These are phyloP conservation scores for Solioccasus polychromus DNA, from an alignment of 768 basidiomycete genomes.

Conservation along the genomic window DNA sequence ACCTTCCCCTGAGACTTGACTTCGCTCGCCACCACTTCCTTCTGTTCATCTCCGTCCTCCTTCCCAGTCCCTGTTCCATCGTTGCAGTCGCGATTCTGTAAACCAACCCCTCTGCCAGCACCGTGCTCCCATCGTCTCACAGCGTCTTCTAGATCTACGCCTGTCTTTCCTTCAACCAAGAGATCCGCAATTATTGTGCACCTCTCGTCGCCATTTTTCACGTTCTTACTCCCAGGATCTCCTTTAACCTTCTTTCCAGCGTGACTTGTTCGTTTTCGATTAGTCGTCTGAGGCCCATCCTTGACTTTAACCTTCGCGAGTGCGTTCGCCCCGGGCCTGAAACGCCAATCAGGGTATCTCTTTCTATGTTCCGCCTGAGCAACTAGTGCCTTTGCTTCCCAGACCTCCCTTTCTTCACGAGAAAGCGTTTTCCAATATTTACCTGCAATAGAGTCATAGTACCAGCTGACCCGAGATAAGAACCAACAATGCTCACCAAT, in stretches of 20 bases:
- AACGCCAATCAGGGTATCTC: conserved; percentile 80
- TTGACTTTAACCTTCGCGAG: conserved; percentile 39
- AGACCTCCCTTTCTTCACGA: conserved; percentile 62
- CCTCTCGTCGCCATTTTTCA: conserved; percentile 46
- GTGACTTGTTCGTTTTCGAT: conserved; percentile 30
- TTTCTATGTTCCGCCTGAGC: conserved; percentile 73
- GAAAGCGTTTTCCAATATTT: conserved; percentile 74
- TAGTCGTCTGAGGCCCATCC: conserved; percentile 35
- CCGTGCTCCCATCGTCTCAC: conserved; percentile 48
- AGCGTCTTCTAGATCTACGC: conserved; percentile 57
- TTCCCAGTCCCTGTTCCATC: conserved; percentile 3
- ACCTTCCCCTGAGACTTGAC: conserved; percentile 8
- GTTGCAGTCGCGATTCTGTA: conserved; percentile 5
- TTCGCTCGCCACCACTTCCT: conserved; percentile 17
- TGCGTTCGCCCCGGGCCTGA: conserved; percentile 59
- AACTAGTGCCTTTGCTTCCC: conserved; percentile 71
- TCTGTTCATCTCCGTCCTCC: conserved; percentile 26
- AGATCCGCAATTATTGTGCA: conserved; percentile 66
- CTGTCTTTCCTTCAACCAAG: conserved; percentile 64
- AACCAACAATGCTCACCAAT: conserved; percentile 46
- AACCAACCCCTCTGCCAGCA: conserved; percentile 2
- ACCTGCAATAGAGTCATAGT: conserved; percentile 38
- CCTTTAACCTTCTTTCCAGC: conserved; percentile 27
- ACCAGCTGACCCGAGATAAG: not conserved
- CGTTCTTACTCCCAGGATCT: conserved; percentile 28